Base-by-base conservation (phyloP, 2,329 filamentous ascomycete genomes). In the Bipolaris cookei region DNA sequence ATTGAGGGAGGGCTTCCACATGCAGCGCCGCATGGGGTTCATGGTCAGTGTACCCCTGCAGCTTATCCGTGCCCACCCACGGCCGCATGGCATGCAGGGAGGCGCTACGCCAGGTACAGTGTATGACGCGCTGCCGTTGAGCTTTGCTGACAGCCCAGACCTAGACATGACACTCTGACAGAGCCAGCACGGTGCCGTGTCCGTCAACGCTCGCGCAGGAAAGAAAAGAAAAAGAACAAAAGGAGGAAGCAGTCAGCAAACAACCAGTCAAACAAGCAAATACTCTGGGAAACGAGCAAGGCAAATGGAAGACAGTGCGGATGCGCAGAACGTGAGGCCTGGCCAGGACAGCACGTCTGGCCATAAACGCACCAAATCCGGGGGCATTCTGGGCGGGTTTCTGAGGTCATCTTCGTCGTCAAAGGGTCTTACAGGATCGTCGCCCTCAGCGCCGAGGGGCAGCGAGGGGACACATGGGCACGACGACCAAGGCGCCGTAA, bases 301-400 rank as follows among this genome's bases (percentile, higher is more conserved):
- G 8, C 25, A 28, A 28, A 28, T 28, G 25, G 25, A 28, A 28
- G 25, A 28, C 25, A 8, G 25, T 28, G 25, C 25, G 25, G 25
- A 34, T 43, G 48, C 28, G 20, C 16, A 16, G 20, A n/a, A 21
- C n/a, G 41, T 10, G 8, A 65, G 59, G 52, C 43, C 47, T 18
- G 50, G 20, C 41, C 54, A 42, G 18, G 44, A 59, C 25, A 56
- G 46, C 41, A 44, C 37, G 35, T 39, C 48, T 28, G 37, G 28
- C 14, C 46, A 58, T 34, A 44, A 79, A 69, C 81, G 85, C 71
- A 86, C 78, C 66, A 77, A 84, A 48, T 89, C 87, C 23, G 86
- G 86, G 32, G 85, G 86, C 57, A 80, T 93, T 41, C 79, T 94
- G 28, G 88, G 88, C 38, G 86, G 84, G 62, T 56, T 56, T 5